These are phyloP conservation scores for Rhodotorula diobovata DNA, from an alignment of 768 basidiomycete genomes.

Conservation along the genomic window DNA sequence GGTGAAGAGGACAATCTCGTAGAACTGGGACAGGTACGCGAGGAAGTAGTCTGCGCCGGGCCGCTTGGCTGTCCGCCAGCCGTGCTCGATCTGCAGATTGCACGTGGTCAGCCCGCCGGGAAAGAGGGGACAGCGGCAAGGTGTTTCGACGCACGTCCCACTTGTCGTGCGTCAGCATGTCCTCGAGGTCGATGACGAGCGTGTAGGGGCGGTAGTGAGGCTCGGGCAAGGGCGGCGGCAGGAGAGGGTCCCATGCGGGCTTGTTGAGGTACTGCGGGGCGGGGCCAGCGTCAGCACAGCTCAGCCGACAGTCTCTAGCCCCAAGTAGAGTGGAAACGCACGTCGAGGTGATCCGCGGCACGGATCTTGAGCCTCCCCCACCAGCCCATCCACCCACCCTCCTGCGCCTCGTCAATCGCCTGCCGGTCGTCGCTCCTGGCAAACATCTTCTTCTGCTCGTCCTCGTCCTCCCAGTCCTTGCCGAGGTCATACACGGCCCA, in stretches of 20 bases:
- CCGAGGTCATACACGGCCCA: constrained; percentile 65
- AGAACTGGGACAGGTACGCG: constrained; percentile 94
- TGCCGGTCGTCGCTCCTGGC: constrained; percentile 34
- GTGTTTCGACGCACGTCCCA: constrained; percentile 75
- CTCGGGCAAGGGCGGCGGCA: constrained; percentile 76
- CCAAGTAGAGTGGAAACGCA: constrained; percentile 32
- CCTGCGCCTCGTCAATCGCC: constrained; percentile 30
- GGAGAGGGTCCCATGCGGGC: constrained; percentile 84
- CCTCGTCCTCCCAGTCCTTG: constrained; percentile 69
- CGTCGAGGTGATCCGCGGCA: constrained; percentile 36
- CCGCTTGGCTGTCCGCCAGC: constrained; percentile 96
- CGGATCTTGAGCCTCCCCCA: constrained; percentile 39
- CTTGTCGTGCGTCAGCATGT: constrained; percentile 79
- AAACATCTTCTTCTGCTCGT: constrained; percentile 59
- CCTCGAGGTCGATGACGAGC: constrained; percentile 82
- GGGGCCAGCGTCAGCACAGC: too few relatives aligned
- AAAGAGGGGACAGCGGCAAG: neutral
- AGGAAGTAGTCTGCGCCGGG: constrained; percentile 98
- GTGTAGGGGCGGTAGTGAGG: constrained; percentile 88
- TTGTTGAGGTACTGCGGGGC: constrained; percentile 76
- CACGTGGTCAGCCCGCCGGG: neutral
- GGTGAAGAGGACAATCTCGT: constrained; percentile 95
- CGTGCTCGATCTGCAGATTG: constrained; percentile 66
- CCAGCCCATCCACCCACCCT: constrained; percentile 52
- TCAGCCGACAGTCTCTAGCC: neutral